Evolutionary conservation across 371 early-diverging fungal species (phyloP), one percentile per base, ranked within the genome.

Genomic region (Blakeslea trispora): DNA sequence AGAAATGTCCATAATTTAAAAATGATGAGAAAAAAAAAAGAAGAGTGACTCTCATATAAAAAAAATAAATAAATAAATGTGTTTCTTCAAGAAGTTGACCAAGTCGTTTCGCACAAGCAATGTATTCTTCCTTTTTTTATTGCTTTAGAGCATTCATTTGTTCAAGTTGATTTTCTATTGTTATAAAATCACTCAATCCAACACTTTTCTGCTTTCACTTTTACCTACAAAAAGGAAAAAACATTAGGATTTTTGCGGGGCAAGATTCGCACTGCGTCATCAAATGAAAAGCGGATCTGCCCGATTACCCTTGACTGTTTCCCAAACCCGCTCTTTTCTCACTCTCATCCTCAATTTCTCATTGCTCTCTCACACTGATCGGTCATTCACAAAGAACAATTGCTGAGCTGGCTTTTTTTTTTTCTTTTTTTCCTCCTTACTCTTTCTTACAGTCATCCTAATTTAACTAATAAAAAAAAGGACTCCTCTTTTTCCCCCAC

Each of bases 391-490:
- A 28, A 3, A 3, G 7, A 37, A 37, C 2, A 37, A 2, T 11
- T 37, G 37, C 37, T 37, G 37, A 13, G 37, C 37, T 7, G 17
- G 18, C 19, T 8, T 14, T 37, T 21, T 22, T 21, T 39, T 39
- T 39, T 13, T 9, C 53, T 53, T 42, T 40, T 7, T 39, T 21
- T 39, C 8, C 5, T 37, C 21, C 14, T 21, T 39, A 39, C 22
- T 13, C 53, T 53, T 42, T 40, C 49, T 55, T 55, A 55, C 55
- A 55, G 55, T 55, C 56, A 24, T 59, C 59, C 45, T n/a, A n/a
- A n/a, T n/a, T n/a, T n/a, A n/a, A n/a, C n/a, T n/a, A n/a, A n/a
- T n/a, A n/a, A n/a, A n/a, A n/a, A n/a, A n/a, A n/a, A n/a, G n/a
- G n/a, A n/a, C n/a, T n/a, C n/a, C n/a, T n/a, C n/a, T n/a, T n/a